A percentile compares a stretch with the other conserved stretches of the same genome.
phyloP scores from a whole-genome alignment of 176 grass and related monocot genomes.

The Carex parvula region DNA sequence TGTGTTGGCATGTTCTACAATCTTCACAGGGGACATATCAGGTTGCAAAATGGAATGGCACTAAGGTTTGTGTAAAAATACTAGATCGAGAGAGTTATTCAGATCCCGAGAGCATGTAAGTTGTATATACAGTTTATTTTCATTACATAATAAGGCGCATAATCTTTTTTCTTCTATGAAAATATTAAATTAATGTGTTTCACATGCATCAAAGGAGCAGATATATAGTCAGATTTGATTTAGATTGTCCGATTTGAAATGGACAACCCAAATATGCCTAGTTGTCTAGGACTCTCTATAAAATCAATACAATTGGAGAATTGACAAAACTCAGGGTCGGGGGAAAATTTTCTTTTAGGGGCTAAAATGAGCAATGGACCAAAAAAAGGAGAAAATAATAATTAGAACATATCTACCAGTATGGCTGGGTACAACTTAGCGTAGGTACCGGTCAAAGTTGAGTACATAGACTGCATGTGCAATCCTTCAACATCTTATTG shows the following conservation, averaged over 20 bases:
- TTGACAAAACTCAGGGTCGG: not conserved
- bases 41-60: conserved; percentile 96
- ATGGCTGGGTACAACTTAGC: not conserved
- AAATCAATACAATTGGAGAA: not conserved
- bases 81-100: conserved; percentile 82
- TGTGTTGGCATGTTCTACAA: conserved; percentile 14
- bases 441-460: not conserved
- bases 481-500: not conserved
- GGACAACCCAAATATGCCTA: not conserved
- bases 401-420: not conserved
- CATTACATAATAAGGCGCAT: not conserved
- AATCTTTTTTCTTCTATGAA: no score
- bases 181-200: not conserved
- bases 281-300: no score
- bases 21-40: conserved; percentile 61
- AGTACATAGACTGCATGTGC: not conserved
- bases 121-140: not conserved
- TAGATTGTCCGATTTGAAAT: not conserved
- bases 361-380: not conserved
- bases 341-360: not conserved
- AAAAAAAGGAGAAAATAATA: not conserved
- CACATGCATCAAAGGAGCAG: not conserved
- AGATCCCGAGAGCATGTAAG: conserved; percentile 66
- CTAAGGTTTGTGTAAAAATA: conserved; percentile 87
- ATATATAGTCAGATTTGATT: not conserved